Evolutionary conservation across 75 land plant genomes (phyloP), one percentile per base, ranked within the genome.

Genomic region (Larix kaempferi): DNA sequence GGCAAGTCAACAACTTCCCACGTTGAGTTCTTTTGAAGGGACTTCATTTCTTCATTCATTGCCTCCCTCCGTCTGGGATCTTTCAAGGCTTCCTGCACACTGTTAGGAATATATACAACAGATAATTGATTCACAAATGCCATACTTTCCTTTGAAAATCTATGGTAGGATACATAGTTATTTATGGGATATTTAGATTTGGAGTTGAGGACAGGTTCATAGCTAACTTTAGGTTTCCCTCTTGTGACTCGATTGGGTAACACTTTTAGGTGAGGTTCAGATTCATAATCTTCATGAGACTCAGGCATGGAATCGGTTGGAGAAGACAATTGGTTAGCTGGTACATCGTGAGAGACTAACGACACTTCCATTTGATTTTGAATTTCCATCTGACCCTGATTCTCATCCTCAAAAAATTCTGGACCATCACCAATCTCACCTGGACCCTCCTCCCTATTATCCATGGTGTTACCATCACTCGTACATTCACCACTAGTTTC

Each of bases 1-100:
- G 1, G 33, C 33, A 44, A 71, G n/a, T 72, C 37, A 14, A n/a
- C n/a, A n/a, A n/a, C n/a, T n/a, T n/a, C n/a, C n/a, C n/a, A n/a
- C n/a, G n/a, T n/a, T n/a, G n/a, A n/a, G n/a, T n/a, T n/a, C n/a
- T n/a, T n/a, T n/a, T n/a, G n/a, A n/a, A n/a, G n/a, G n/a, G n/a
- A n/a, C n/a, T n/a, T n/a, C n/a, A n/a, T n/a, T n/a, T n/a, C n/a
- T n/a, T n/a, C 84, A 72, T 82, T 55, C 86, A 85, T 85, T 2
- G 80, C 77, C 2, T 33, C n/a, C 15, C 21, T 73, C 84, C 86
- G 81, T 21, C 65, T 76, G 22, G 82, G 73, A 67, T 81, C 78
- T 7, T 12, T 14, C 21, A 81, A 63, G 19, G 81, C 22, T n/a
- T 79, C 81, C 76, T 79, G 81, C 76, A 79, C 23, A 73, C 57